A percentile compares a stretch with the other conserved stretches of the same genome.
phyloP scores from a whole-genome alignment of 768 basidiomycete genomes.

The Pholiota conissans region DNA sequence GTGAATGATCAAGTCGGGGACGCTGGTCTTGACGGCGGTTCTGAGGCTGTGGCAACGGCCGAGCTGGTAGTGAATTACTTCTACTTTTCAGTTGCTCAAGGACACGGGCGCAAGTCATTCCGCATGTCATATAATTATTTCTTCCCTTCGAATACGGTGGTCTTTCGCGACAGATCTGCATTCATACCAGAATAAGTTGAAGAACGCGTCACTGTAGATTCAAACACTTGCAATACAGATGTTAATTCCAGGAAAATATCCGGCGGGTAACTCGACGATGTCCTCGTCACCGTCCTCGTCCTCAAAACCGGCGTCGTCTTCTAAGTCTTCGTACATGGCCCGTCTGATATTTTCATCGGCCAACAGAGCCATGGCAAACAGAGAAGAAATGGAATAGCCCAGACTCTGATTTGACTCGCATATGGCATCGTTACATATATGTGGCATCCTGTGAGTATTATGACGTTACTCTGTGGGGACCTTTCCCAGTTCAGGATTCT shows the following conservation, averaged over 20 bases:
- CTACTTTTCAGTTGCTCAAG: not conserved
- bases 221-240: not conserved
- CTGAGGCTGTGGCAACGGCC: not conserved
- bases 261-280: not conserved
- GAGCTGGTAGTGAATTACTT: not conserved
- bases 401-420: no score
- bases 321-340: not conserved
- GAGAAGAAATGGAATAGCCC: no score
- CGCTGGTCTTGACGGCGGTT: no score
- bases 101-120: conserved; percentile 18
- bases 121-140: conserved; percentile 24
- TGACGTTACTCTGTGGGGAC: no score
- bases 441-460: no score
- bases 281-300: not conserved
- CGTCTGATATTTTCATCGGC: not conserved
- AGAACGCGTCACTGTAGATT: no score
- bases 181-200: not conserved
- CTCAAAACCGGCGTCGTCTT: not conserved
- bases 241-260: not conserved
- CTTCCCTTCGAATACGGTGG: conserved; percentile 15
- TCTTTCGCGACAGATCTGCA: conserved; percentile 18
- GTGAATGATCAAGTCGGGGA: no score
- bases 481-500: no score
- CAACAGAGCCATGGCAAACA: not conserved
- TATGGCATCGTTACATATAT: no score